These are phyloP conservation scores for Gracilaria domingensis DNA, from an alignment of 23 red algal genomes.

Conservation along the genomic window DNA sequence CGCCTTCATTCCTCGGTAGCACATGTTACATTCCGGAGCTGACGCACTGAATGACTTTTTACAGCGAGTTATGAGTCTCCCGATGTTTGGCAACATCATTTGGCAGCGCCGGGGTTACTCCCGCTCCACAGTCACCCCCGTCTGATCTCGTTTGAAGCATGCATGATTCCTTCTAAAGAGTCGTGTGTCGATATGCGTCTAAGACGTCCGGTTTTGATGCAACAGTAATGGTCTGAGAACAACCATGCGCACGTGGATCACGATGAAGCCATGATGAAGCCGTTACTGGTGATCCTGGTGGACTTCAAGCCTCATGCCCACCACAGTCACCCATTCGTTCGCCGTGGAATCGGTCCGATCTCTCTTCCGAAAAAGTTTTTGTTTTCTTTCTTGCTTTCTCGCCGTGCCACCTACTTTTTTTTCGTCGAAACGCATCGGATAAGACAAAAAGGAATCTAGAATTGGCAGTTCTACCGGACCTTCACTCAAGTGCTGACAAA, in stretches of 20 bases:
- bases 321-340: background rate
- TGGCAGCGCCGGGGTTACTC: background rate
- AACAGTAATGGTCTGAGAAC: too few relatives aligned
- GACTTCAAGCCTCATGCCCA: too few relatives aligned
- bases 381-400: background rate
- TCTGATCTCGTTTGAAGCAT: background rate
- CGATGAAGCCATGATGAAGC: background rate
- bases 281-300: too few relatives aligned
- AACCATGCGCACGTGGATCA: too few relatives aligned
- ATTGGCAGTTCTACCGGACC: background rate
- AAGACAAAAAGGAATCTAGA: background rate
- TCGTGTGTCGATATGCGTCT: background rate
- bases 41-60: background rate
- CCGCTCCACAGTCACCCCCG: background rate
- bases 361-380: background rate
- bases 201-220: background rate
- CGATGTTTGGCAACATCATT: too few relatives aligned
- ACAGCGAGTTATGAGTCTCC: background rate
- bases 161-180: background rate
- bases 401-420: background rate
- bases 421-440: background rate
- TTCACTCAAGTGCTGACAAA: slow-evolving; percentile 10
- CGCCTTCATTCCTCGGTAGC: background rate
- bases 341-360: slow-evolving; percentile 15
- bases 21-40: too few relatives aligned